Base-by-base conservation (phyloP, 2,329 filamentous ascomycete species). In the Cyphellophora europaea region DNA sequence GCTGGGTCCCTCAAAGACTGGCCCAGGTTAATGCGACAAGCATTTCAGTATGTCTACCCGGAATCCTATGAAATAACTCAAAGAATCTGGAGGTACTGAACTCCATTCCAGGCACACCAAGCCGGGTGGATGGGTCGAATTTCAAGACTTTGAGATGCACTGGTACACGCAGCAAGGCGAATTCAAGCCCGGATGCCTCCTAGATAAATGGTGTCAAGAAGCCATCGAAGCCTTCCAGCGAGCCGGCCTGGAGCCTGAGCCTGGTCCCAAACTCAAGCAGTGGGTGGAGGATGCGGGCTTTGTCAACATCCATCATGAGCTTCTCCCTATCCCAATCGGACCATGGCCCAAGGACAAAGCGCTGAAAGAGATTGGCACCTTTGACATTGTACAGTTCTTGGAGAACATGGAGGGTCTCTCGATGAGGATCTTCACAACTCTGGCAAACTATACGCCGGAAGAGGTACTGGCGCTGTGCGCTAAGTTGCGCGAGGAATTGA, bases 111-210 rank as follows among this genome's bases (percentile, higher is more conserved):
- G n/a, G n/a, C n/a, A n/a, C n/a, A 23, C 42, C 11, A 15, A 32
- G 15, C 63, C 68, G 0, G 66, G 67, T 2, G 64, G 65, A 4
- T 66, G 59, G 54, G 27, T 65, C 3, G 63, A 66, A 35, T 47
- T 62, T 3, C 57, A 64, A 11, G 68, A 71, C 27, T 57, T 65
- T 5, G 50, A 59, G 11, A 6, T 28, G 14, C 5, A 17, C 6
- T 6, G 19, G n/a, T n/a, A n/a, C n/a, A n/a, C n/a, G n/a, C n/a
- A n/a, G n/a, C n/a, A n/a, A n/a, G n/a, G n/a, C n/a, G n/a, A 28
- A 35, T 29, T 12, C 14, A n/a, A n/a, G n/a, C n/a, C n/a, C n/a
- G 49, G 49, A 0, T 57, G 57, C 19, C 50, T 59, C 31, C 58
- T 54, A 12, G 36, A 41, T 18, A n/a, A n/a, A n/a, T n/a, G n/a